These are phyloP conservation scores for Albugo candida DNA, from an alignment of 352 stramenopile species.

Conservation along the genomic window DNA sequence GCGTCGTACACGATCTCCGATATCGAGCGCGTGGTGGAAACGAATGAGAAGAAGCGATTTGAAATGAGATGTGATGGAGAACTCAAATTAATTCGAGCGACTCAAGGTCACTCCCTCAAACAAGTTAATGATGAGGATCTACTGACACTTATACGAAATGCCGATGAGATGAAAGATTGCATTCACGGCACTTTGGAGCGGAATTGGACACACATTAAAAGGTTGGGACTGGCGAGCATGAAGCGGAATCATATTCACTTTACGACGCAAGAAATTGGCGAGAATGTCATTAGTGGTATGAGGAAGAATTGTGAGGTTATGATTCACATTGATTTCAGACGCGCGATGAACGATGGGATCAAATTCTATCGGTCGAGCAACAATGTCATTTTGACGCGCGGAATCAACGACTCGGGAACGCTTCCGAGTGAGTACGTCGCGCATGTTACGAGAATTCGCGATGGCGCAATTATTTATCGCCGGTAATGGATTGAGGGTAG, in stretches of 20 bases:
- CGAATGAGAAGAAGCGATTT: slow-evolving; percentile 60
- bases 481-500: no score
- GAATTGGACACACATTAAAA: slow-evolving; percentile 44
- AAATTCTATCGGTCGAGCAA: slow-evolving; percentile 74
- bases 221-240: slow-evolving; percentile 50
- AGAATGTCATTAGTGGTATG: slow-evolving; percentile 67
- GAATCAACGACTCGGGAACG: slow-evolving; percentile 21
- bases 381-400: slow-evolving; percentile 60
- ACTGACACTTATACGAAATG: slow-evolving; percentile 36
- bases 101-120: slow-evolving; percentile 57
- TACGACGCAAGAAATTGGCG: slow-evolving; percentile 22
- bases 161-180: slow-evolving; percentile 20
- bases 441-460: slow-evolving; percentile 18
- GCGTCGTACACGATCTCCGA: slow-evolving; percentile 23
- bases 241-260: slow-evolving; percentile 77
- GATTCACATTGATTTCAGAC: slow-evolving; percentile 43
- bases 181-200: slow-evolving; percentile 64
- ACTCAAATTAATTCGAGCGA: slow-evolving; percentile 46
- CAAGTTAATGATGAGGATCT: slow-evolving; percentile 48
- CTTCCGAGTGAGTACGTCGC: slow-evolving; percentile 41
- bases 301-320: slow-evolving; percentile 43
- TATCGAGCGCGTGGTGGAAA: slow-evolving; percentile 42
- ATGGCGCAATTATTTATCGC: slow-evolving; percentile 28
- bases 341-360: slow-evolving; percentile 41
- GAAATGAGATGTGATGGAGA: slow-evolving; percentile 29